Evolutionary conservation across 805 yeast species (phyloP).

Genomic region (Candida quercuum): DNA sequence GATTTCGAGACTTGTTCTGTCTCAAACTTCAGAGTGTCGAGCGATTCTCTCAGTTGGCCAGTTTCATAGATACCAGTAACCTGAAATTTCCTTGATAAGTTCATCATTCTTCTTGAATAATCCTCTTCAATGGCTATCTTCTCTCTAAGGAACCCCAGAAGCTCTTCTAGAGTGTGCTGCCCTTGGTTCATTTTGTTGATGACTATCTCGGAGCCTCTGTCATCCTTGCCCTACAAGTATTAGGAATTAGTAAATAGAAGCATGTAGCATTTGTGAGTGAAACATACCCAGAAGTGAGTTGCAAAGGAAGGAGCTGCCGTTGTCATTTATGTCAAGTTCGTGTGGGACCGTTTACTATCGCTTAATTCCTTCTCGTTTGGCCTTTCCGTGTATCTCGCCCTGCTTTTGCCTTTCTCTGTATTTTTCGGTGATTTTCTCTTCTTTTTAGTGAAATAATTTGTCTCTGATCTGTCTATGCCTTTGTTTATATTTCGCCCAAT

Average conservation of each 20-base stretch:
- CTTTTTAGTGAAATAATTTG: background rate
- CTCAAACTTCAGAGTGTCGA: conserved; percentile 54
- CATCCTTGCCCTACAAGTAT: conserved; percentile 47
- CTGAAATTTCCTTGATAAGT: conserved; percentile 38
- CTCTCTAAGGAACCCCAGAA: conserved; percentile 46
- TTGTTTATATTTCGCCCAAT: conserved; percentile 21
- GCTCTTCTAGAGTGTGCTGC: conserved; percentile 48
- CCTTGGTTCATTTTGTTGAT: conserved; percentile 55
- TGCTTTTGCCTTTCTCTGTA: no score
- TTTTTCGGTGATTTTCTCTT: background rate
- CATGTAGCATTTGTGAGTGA: no score
- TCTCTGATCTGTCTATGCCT: no score
- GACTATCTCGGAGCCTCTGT: conserved; percentile 51
- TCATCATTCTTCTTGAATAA: conserved; percentile 49
- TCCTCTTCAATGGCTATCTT: conserved; percentile 67
- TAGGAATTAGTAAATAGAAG: conserved; percentile 10
- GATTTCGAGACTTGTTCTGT: conserved; percentile 54
- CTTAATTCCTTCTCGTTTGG: no score
- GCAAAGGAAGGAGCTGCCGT: conserved; percentile 14
- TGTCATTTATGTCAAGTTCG: background rate
- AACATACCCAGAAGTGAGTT: conserved; percentile 43
- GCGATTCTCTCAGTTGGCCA: conserved; percentile 53
- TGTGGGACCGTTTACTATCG: no score
- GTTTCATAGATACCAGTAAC: conserved; percentile 51
- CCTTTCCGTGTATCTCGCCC: no score